These are phyloP conservation scores for Leccinum olivaceopallidum DNA, from an alignment of 768 basidiomycete species.

Conservation along the genomic window DNA sequence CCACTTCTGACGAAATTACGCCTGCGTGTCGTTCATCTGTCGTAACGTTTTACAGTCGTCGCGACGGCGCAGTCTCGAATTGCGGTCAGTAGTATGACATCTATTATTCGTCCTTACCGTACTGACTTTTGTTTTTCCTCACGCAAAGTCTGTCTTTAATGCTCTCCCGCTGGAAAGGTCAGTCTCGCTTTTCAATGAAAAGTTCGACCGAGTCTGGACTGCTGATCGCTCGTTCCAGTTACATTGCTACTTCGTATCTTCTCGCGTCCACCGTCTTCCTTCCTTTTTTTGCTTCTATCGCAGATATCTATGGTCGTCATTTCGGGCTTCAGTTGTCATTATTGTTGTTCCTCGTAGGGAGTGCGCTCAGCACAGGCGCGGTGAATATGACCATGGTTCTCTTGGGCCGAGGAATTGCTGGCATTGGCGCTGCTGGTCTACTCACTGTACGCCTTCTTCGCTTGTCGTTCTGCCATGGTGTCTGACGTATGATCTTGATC, in stretches of 20 bases:
- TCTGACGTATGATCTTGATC: not conserved
- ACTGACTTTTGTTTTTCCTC: not conserved
- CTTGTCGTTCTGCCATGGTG: not conserved
- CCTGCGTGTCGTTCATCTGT: not conserved
- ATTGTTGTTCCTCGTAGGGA: conserved; percentile 46
- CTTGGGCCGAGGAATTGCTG: conserved; percentile 49
- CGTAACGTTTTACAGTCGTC: conserved; percentile 36
- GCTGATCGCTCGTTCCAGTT: conserved; percentile 27
- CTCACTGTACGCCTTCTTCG: conserved; percentile 28
- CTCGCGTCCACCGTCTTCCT: conserved; percentile 54
- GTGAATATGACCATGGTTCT: conserved; percentile 47
- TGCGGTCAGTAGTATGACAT: conserved; percentile 36
- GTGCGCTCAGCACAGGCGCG: conserved; percentile 48
- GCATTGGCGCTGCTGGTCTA: conserved; percentile 48
- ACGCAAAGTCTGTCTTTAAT: conserved; percentile 30
- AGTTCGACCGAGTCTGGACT: not conserved
- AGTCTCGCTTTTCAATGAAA: not conserved
- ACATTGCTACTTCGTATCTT: conserved; percentile 51
- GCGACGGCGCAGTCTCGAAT: conserved; percentile 54
- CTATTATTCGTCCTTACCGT: not conserved
- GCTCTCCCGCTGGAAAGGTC: conserved; percentile 30
- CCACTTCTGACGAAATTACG: not conserved
- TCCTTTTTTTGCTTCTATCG: conserved; percentile 49
- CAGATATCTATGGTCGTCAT: conserved; percentile 53
- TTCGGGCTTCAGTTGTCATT: conserved; percentile 46